A percentile compares a stretch with the other conserved stretches of the same genome.
Conservation (phyloP, 2,329 filamentous ascomycete genomes). For the Trichoderma sp. region DNA sequence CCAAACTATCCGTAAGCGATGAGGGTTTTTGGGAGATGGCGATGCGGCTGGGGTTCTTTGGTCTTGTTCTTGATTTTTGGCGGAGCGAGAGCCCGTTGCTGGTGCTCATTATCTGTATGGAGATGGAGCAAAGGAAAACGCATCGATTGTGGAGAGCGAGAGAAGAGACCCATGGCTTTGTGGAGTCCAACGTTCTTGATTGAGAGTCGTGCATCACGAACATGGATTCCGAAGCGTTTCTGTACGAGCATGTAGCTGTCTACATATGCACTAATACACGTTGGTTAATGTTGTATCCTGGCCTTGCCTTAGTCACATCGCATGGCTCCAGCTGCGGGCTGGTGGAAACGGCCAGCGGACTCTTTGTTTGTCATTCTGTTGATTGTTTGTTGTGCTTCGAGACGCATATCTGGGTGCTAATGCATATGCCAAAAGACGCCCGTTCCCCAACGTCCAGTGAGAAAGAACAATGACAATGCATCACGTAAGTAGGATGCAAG, state of each 20-base stretch:
- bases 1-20: neutral
- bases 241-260: neutral
- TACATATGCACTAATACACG: neutral
- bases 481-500: neutral
- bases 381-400: neutral
- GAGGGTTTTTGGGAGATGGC: neutral
- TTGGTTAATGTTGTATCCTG: neutral
- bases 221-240: neutral
- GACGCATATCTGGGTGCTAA: slow-evolving; percentile 6
- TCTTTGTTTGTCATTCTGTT: neutral
- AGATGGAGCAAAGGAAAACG: slow-evolving; percentile 5
- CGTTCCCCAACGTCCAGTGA: neutral
- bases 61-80: neutral
- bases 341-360: neutral
- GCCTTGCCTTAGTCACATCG: neutral
- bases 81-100: neutral
- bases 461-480: neutral
- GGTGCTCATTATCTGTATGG: neutral
- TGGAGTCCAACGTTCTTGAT: slow-evolving; percentile 12
- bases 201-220: slow-evolving; percentile 15
- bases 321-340: neutral
- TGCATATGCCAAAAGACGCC: slow-evolving; percentile 5
- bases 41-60: neutral
- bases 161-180: neutral
- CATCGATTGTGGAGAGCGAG: neutral